A percentile compares a stretch with the other conserved stretches of the same genome.
Conservation (phyloP, 2,329 filamentous ascomycete species). For the Rhynchosporium agropyri region DNA sequence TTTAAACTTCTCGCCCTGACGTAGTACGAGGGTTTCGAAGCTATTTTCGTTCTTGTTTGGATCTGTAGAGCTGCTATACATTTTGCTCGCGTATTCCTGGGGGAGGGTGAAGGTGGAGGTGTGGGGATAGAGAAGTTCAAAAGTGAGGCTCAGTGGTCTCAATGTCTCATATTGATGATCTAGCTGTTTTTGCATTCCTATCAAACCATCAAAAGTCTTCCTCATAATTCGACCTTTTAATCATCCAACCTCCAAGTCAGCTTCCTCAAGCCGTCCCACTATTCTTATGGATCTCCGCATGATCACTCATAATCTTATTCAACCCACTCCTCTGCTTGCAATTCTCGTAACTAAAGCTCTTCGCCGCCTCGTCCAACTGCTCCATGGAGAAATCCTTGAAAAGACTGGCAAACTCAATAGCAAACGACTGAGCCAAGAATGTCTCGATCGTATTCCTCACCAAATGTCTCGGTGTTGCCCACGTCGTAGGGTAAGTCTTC, state of each 20-base stretch:
- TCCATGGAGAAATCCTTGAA: conserved; percentile 54
- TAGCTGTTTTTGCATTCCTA: too few species aligned
- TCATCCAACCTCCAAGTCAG: not conserved
- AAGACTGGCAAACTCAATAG: conserved; percentile 57
- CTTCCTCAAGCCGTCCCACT: not conserved
- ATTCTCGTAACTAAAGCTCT: conserved; percentile 54
- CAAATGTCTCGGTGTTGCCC: conserved; percentile 55
- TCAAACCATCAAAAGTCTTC: not conserved
- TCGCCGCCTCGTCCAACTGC: conserved; percentile 53
- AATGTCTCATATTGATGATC: too few species aligned
- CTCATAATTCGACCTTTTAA: not conserved
- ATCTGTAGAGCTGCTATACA: too few species aligned
- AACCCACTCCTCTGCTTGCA: conserved; percentile 50
- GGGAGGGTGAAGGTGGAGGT: too few species aligned
- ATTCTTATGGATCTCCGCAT: conserved; percentile 23
- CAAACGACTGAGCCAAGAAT: conserved; percentile 53
- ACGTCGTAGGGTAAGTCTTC: conserved; percentile 42
- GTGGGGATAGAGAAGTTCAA: too few species aligned
- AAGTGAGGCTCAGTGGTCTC: too few species aligned
- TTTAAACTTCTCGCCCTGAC: too few species aligned
- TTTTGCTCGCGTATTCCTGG: too few species aligned
- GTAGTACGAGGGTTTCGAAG: too few species aligned
- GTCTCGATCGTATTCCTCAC: conserved; percentile 50
- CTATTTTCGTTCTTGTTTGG: too few species aligned
- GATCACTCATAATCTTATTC: conserved; percentile 35